Percentiles rank a stretch among this genome's conserved stretches.
Evolutionary conservation across 345 rosid species (phyloP).

Genomic region (Arabidopsis arenosa): DNA sequence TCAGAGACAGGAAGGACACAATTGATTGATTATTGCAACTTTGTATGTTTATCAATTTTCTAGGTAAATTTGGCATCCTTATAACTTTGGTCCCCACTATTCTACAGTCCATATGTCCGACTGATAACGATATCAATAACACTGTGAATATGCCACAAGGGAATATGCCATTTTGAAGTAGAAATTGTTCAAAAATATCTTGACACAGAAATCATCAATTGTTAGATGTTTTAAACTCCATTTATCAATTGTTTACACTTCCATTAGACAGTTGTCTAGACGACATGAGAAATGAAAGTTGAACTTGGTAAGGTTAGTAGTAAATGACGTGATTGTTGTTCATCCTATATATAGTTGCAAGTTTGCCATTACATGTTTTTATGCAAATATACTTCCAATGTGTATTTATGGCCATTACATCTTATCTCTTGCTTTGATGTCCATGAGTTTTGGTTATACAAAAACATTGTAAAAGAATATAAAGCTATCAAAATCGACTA

Average conservation of each 20-base stretch:
- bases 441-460: background rate
- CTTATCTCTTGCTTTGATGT: background rate
- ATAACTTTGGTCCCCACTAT: background rate
- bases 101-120: background rate
- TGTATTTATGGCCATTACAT: too few relatives aligned
- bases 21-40: background rate
- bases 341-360: too few relatives aligned
- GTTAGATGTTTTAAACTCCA: too few relatives aligned
- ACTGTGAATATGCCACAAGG: too few relatives aligned
- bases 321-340: too few relatives aligned
- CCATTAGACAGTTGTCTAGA: too few relatives aligned
- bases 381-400: too few relatives aligned
- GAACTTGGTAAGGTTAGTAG: too few relatives aligned
- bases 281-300: too few relatives aligned
- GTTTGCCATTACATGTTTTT: too few relatives aligned
- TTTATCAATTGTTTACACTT: too few relatives aligned
- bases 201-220: background rate
- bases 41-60: background rate
- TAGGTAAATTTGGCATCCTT: background rate
- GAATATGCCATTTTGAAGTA: background rate
- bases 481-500: background rate
- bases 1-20: too few relatives aligned
- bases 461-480: background rate
- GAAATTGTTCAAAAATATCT: background rate
- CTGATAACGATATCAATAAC: background rate